These are phyloP conservation scores for Pontederia crassipes DNA, from an alignment of 176 grass and related monocot species.

Conservation along the genomic window DNA sequence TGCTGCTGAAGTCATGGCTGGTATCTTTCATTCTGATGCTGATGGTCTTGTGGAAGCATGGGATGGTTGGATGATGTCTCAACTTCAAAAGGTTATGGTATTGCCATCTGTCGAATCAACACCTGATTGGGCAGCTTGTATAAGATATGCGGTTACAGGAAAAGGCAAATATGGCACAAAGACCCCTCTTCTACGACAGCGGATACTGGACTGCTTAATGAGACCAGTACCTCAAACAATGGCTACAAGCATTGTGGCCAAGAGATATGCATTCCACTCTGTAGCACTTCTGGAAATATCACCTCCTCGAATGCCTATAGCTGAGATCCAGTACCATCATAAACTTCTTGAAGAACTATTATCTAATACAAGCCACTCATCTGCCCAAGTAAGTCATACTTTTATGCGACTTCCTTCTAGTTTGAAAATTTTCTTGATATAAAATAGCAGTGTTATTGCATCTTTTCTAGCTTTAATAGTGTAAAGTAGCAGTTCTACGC, in stretches of 20 bases:
- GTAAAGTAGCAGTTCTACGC: too few relatives aligned
- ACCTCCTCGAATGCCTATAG: conserved; percentile 54
- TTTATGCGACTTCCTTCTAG: not conserved
- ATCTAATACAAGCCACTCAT: conserved; percentile 81
- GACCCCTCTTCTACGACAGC: conserved; percentile 65
- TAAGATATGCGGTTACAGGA: conserved; percentile 85
- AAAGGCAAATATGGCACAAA: conserved; percentile 71
- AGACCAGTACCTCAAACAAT: conserved; percentile 43
- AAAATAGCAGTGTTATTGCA: not conserved
- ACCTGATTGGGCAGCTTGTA: conserved; percentile 95
- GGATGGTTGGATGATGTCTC: conserved; percentile 59
- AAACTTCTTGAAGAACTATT: conserved; percentile 77
- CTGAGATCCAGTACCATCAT: conserved; percentile 58
- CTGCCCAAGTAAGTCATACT: conserved; percentile 58
- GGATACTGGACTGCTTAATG: conserved; percentile 71
- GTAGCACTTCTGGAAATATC: conserved; percentile 85
- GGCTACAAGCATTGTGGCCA: conserved; percentile 68
- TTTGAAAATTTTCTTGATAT: not conserved
- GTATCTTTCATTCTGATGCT: conserved; percentile 85
- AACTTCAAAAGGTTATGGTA: conserved; percentile 65
- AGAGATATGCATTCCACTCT: conserved; percentile 91
- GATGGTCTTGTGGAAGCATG: conserved; percentile 39
- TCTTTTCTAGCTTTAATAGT: too few relatives aligned
- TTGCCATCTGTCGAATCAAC: conserved; percentile 78
- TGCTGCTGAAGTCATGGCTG: conserved; percentile 89